Evolutionary conservation across 176 grass and related monocot genomes (phyloP).

Genomic region (maize (Zea mays)): DNA sequence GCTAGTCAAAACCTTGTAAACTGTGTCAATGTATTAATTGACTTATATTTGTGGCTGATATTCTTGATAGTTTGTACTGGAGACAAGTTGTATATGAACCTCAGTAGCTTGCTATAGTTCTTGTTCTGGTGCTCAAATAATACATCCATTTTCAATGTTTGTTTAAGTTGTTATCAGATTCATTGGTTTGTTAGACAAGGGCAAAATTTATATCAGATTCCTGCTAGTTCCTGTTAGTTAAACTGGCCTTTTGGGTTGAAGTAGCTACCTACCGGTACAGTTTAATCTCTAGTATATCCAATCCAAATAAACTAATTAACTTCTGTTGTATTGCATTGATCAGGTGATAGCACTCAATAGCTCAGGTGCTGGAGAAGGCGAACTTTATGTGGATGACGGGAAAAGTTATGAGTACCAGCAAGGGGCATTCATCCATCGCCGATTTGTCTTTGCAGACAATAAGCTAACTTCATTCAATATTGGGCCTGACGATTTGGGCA

Average conservation of each 20-base stretch:
- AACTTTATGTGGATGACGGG: slow-evolving; percentile 93
- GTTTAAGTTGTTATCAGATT: slow-evolving; percentile 7
- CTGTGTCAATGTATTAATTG: background rate
- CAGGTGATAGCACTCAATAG: slow-evolving; percentile 92
- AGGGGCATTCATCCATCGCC: slow-evolving; percentile 87
- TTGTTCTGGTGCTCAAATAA: background rate
- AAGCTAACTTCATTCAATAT: slow-evolving; percentile 70
- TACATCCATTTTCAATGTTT: slow-evolving; percentile 25
- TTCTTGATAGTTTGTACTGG: background rate
- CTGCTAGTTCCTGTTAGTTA: background rate
- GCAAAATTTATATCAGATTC: background rate
- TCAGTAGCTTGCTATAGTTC: slow-evolving; percentile 12
- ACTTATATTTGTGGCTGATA: background rate
- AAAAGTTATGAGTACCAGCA: slow-evolving; percentile 84
- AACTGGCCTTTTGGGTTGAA: slow-evolving; percentile 14
- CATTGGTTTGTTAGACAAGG: background rate
- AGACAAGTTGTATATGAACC: slow-evolving; percentile 26
- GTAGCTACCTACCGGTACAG: background rate
- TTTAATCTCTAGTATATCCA: slow-evolving; percentile 9
- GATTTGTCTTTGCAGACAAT: slow-evolving; percentile 71
- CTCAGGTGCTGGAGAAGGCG: slow-evolving; percentile 75
- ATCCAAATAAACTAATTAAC: slow-evolving; percentile 18
- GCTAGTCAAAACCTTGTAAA: background rate
- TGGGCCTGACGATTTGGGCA: slow-evolving; percentile 43
- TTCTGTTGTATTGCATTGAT: slow-evolving; percentile 32